These are phyloP conservation scores for Irpex sp. DNA, from an alignment of 1,284 basidiomycete genomes.

Conservation along the genomic window DNA sequence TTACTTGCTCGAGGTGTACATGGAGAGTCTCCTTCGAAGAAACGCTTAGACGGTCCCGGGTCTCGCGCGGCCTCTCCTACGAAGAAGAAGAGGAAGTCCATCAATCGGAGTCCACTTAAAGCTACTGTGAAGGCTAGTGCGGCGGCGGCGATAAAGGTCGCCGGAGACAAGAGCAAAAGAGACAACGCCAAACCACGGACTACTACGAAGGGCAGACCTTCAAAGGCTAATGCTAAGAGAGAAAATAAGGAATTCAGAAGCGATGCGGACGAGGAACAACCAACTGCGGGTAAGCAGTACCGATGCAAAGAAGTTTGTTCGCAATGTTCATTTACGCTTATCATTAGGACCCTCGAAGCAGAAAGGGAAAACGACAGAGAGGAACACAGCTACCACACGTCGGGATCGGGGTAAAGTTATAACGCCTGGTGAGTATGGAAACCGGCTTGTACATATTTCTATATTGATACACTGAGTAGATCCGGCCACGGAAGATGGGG, in stretches of 20 bases:
- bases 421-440: background rate
- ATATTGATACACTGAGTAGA: background rate
- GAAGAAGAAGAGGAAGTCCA: background rate
- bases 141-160: background rate
- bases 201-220: background rate
- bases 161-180: background rate
- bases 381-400: background rate
- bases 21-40: slow-evolving; percentile 15
- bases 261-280: background rate
- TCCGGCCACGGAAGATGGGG: background rate
- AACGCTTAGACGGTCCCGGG: background rate
- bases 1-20: slow-evolving; percentile 15
- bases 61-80: background rate
- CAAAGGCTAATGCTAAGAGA: background rate
- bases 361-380: background rate
- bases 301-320: background rate
- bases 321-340: background rate
- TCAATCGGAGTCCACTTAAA: background rate
- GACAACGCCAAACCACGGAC: background rate
- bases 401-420: background rate
- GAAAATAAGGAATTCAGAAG: background rate
- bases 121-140: background rate
- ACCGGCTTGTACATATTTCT: background rate
- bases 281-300: slow-evolving; percentile 1
- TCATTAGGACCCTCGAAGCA: background rate